Conservation (phyloP, 169 alveolate species). For the Besnoitia besnoiti region DNA sequence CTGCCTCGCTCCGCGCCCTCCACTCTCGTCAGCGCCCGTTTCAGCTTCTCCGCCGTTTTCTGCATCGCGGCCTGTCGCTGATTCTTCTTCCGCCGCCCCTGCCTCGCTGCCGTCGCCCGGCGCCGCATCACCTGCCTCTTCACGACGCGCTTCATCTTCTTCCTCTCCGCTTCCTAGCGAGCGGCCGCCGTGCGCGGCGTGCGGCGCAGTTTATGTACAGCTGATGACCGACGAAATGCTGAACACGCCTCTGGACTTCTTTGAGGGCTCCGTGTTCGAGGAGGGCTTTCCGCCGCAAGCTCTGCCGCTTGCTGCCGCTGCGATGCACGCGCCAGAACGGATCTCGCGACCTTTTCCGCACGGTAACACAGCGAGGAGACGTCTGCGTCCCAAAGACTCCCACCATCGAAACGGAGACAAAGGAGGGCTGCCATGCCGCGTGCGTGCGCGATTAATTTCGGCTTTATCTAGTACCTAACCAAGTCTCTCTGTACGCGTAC, state of each 20-base stretch:
- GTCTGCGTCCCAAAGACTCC: too few relatives aligned
- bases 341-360: background rate
- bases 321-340: too few relatives aligned
- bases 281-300: background rate
- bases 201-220: background rate
- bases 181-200: background rate
- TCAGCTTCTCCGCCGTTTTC: background rate
- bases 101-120: background rate
- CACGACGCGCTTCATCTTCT: background rate
- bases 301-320: too few relatives aligned
- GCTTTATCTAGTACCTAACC: too few relatives aligned
- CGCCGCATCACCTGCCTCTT: background rate
- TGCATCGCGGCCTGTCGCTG: background rate
- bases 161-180: background rate
- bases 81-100: background rate
- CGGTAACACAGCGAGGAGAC: background rate
- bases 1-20: background rate
- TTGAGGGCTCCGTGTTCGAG: background rate
- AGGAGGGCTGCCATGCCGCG: too few relatives aligned
- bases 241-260: background rate
- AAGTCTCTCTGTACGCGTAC: background rate
- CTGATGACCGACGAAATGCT: conserved; percentile 4
- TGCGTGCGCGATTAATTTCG: too few relatives aligned
- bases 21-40: background rate
- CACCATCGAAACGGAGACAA: too few relatives aligned